Percentiles rank a stretch among this genome's conserved stretches.
These are phyloP conservation scores for Pachyrhizus erosus DNA, from an alignment of 306 rosid species.

Conservation along the genomic window DNA sequence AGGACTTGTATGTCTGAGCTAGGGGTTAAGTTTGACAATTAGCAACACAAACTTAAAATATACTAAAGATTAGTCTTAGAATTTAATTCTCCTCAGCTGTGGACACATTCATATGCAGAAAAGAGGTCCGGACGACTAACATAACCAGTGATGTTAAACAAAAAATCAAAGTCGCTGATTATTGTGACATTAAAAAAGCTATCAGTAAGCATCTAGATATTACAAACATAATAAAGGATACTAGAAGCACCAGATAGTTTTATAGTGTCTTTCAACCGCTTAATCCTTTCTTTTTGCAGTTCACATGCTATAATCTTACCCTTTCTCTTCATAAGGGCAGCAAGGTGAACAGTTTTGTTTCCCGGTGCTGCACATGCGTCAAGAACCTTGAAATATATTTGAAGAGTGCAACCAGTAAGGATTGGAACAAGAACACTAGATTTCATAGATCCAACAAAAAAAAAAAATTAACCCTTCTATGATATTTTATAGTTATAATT, in stretches of 20 bases:
- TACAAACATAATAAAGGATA: constrained; percentile 54
- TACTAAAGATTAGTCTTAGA: not conserved
- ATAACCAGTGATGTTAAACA: not conserved
- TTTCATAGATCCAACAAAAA: not conserved
- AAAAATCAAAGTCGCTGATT: not conserved
- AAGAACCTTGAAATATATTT: constrained; percentile 73
- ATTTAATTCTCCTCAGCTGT: not conserved
- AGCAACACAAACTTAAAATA: not conserved
- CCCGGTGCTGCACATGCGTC: constrained; percentile 98
- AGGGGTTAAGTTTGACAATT: constrained; percentile 56
- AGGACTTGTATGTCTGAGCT: constrained; percentile 74
- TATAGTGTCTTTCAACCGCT: constrained; percentile 70
- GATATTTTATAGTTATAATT: not conserved
- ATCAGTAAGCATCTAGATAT: constrained; percentile 5
- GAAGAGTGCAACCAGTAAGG: constrained; percentile 26
- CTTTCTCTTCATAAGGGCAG: constrained; percentile 83
- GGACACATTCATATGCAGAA: constrained; percentile 22
- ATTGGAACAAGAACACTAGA: not conserved
- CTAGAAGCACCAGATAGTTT: constrained; percentile 88
- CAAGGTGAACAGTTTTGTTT: constrained; percentile 94
- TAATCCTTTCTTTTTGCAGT: constrained; percentile 70
- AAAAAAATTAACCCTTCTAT: not conserved
- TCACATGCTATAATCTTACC: constrained; percentile 88
- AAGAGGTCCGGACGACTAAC: not conserved
- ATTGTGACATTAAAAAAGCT: constrained; percentile 14